Conservation (phyloP, 2,329 filamentous ascomycete genomes). For the Fusarium abutilonis region DNA sequence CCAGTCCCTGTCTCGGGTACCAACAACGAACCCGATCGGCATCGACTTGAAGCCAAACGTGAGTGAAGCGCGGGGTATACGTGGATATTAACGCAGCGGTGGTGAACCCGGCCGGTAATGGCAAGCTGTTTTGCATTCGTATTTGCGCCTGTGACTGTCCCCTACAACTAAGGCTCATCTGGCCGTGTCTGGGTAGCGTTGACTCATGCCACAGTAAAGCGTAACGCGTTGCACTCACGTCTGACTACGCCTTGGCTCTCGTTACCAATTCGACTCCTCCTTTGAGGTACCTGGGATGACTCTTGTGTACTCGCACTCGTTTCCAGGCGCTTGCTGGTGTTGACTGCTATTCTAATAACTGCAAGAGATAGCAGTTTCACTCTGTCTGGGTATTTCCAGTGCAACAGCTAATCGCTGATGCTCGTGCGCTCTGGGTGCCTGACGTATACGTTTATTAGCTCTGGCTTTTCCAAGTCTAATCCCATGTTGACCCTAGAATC, state of each 20-base stretch:
- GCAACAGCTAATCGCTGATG: constrained; percentile 27
- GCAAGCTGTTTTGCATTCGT: constrained; percentile 23
- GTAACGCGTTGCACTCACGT: not conserved
- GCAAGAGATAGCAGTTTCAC: constrained; percentile 12
- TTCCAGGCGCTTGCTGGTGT: constrained; percentile 16
- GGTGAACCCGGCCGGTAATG: constrained; percentile 16
- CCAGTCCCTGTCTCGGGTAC: constrained; percentile 28
- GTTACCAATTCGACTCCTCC: not conserved
- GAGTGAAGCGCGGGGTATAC: constrained; percentile 39
- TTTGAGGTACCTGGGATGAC: not conserved
- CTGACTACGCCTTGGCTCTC: not conserved
- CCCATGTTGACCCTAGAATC: constrained; percentile 1
- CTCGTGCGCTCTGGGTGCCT: constrained; percentile 41
- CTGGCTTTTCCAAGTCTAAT: constrained; percentile 16
- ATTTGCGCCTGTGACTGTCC: constrained; percentile 18
- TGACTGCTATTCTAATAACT: constrained; percentile 11
- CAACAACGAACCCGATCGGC: constrained; percentile 36
- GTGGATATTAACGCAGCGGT: constrained; percentile 29
- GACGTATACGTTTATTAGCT: constrained; percentile 21
- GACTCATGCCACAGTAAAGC: constrained; percentile 21
- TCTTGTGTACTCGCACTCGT: constrained; percentile 7
- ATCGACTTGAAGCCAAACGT: constrained; percentile 15
- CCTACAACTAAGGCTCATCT: constrained; percentile 23
- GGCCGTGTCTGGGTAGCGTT: constrained; percentile 10
- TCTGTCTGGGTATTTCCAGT: constrained; percentile 22